phyloP scores from a whole-genome alignment of 495 filamentous ascomycete species.

The Beverwykella pulmonaria region DNA sequence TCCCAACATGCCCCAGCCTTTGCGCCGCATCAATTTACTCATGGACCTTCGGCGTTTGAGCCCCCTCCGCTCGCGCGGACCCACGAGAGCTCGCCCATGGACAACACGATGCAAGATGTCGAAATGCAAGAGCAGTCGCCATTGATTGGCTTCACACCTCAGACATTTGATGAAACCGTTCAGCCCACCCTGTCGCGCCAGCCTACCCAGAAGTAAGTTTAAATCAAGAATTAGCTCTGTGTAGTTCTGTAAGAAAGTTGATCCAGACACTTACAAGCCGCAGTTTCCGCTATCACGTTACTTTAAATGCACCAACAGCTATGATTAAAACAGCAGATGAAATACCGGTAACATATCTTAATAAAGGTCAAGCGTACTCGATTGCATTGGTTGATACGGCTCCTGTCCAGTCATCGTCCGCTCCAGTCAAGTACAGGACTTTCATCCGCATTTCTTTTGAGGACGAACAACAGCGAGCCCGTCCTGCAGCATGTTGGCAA shows the following conservation, averaged over 20 bases:
- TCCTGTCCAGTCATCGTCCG: constrained; percentile 49
- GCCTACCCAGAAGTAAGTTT: constrained; percentile 45
- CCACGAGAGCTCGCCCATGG: constrained; percentile 63
- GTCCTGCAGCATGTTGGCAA: constrained; percentile 85
- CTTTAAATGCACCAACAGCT: constrained; percentile 91
- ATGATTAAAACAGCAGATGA: constrained; percentile 88
- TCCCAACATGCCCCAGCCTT: constrained; percentile 58
- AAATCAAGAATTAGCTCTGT: neutral
- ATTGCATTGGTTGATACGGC: constrained; percentile 75
- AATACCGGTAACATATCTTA: constrained; percentile 92
- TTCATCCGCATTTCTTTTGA: constrained; percentile 92
- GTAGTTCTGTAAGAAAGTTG: neutral
- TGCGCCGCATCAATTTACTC: constrained; percentile 78
- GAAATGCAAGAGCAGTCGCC: constrained; percentile 48
- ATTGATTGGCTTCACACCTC: constrained; percentile 42
- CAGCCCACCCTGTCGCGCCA: constrained; percentile 36
- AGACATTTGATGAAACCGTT: constrained; percentile 38
- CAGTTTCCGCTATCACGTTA: constrained; percentile 89
- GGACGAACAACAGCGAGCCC: constrained; percentile 83
- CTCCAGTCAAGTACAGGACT: constrained; percentile 70
- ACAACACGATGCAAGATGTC: constrained; percentile 51
- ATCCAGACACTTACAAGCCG: neutral
- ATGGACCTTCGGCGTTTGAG: constrained; percentile 75
- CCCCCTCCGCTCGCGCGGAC: constrained; percentile 64
- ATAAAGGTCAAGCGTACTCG: constrained; percentile 92